Percentiles rank a stretch among this genome's conserved stretches.
Evolutionary conservation across 1,139 yeast species (phyloP).

Genomic region (Suhomyces bolitotheri): DNA sequence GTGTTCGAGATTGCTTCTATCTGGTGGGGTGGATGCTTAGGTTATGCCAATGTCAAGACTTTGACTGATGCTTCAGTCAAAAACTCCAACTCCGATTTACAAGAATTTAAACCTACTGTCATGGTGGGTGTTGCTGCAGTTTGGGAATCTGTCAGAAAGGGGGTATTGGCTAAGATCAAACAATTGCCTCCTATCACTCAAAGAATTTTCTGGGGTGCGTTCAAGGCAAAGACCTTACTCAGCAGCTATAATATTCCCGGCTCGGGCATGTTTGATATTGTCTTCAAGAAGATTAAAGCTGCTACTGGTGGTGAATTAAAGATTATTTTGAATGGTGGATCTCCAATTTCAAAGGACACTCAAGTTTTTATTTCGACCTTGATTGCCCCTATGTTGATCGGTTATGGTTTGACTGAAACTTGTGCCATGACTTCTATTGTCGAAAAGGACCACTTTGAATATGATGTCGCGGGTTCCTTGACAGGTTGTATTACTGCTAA

Average conservation of each 20-base stretch:
- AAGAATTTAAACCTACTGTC: slow-evolving; percentile 83
- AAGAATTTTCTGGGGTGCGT: slow-evolving; percentile 88
- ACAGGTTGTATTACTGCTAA: slow-evolving; percentile 84
- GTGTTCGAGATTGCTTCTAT: slow-evolving; percentile 77
- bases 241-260: slow-evolving; percentile 72
- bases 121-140: slow-evolving; percentile 99
- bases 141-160: slow-evolving; percentile 96
- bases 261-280: slow-evolving; percentile 56
- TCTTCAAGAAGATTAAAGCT: slow-evolving; percentile 85
- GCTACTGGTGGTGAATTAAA: slow-evolving; percentile 94
- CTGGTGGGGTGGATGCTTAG: slow-evolving; percentile 89
- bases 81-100: slow-evolving; percentile 86
- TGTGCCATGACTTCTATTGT: slow-evolving; percentile 82
- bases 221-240: slow-evolving; percentile 65
- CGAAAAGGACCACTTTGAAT: slow-evolving; percentile 64
- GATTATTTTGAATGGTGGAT: slow-evolving; percentile 85
- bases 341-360: slow-evolving; percentile 85
- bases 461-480: slow-evolving; percentile 78
- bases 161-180: slow-evolving; percentile 74
- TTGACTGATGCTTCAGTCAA: slow-evolving; percentile 78
- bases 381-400: slow-evolving; percentile 86
- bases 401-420: slow-evolving; percentile 97
- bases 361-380: slow-evolving; percentile 77
- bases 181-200: slow-evolving; percentile 69
- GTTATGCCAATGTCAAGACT: slow-evolving; percentile 93